Evolutionary conservation across 169 alveolate genomes (phyloP).

Genomic region (Eimeria falciformis): DNA sequence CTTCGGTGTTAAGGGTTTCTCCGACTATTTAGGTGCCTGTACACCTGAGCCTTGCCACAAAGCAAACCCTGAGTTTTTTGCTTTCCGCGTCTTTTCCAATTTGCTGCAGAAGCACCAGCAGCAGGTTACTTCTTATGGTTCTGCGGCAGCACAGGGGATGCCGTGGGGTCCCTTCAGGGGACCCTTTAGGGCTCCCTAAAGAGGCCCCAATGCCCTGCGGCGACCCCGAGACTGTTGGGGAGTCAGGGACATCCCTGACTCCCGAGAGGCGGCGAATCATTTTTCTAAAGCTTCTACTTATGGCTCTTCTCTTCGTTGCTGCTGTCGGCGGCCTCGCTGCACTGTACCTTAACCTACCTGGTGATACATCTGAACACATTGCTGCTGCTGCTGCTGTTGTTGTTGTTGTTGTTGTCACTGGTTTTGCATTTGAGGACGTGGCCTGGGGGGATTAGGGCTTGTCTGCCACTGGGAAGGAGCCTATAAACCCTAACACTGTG

Average conservation of each 20-base stretch:
- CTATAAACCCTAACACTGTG: no score
- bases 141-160: no score
- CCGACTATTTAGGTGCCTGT: no score
- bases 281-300: background rate
- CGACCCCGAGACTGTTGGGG: background rate
- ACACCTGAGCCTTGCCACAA: no score
- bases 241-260: background rate
- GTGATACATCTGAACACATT: constrained; percentile 11
- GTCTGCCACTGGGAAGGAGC: no score
- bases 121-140: no score
- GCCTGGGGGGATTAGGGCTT: no score
- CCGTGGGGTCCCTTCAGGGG: no score
- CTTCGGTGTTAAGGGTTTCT: no score
- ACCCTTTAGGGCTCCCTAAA: background rate
- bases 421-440: no score
- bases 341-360: constrained; percentile 3
- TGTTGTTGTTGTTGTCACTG: background rate
- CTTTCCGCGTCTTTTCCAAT: no score
- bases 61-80: no score
- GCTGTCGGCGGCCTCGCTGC: background rate
- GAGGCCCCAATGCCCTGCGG: background rate
- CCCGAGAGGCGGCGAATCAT: background rate
- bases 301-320: constrained; percentile 7
- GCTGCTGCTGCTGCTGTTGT: constrained; percentile 6
- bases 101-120: constrained; percentile 23